Evolutionary conservation across 148 eudicot species (phyloP), one percentile per base, ranked within the genome.

Genomic region (Euryodendron excelsum): DNA sequence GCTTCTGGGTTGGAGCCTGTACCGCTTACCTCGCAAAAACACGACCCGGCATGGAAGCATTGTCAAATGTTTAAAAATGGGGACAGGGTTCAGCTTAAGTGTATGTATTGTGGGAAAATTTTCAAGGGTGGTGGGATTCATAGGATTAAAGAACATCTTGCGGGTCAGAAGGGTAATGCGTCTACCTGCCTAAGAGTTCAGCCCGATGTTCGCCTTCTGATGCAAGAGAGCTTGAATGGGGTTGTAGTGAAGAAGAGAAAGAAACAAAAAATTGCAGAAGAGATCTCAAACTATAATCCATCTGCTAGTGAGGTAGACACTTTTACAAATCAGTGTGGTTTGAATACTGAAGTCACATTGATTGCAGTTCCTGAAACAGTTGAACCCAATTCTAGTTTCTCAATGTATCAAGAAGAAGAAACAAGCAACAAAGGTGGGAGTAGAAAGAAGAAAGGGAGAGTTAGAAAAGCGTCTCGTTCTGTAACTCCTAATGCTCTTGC

Each of bases 1-100:
- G 79, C 71, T 74, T 86, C 91, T 60, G 86, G 83, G 82, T 86
- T 89, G 76, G 94, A 91, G 82, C 88, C 87, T 12, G 93, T 93
- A 65, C 84, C 92, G 0, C 85, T 91, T n/a, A 91, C 85, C 59
- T 86, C 99, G 7, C 99, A 93, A 72, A 96, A 93, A 77, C 97
- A 91, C 82, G 99, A 96, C 69, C 99, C 94, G 10, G 96, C 99
- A 34, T 96, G 99, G 99, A 96, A 89, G 77, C 99, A 96, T 81
- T 89, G 91, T 77, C 86, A 93, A 18, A 91, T 93, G 97, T 90
- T 79, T 28, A 96, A 91, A 80, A 88, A 83, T 74, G 99, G 94
- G 60, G 94, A 90, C 36, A 82, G 81, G 85, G 87, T 89, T 63
- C 93, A 93, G 70, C 88, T 96, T 6, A 91, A 93, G 80, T 96